These are phyloP conservation scores for Dryas alaskensis DNA, from an alignment of 306 rosid genomes.

Conservation along the genomic window DNA sequence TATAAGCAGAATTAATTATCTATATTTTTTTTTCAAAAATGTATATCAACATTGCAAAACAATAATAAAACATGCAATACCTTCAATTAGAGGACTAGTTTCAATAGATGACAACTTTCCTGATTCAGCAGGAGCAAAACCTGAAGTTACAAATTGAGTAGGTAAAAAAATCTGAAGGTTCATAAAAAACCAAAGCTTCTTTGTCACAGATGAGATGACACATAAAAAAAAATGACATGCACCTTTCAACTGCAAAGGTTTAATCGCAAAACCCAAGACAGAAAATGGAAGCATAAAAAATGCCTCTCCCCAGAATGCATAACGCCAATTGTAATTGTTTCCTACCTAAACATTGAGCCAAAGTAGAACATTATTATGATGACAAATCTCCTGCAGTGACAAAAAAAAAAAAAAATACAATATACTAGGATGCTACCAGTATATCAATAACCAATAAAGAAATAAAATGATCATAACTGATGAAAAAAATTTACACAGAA, in stretches of 20 bases:
- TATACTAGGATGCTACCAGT: neutral
- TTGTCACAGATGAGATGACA: conserved; percentile 24
- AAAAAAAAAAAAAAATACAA: neutral
- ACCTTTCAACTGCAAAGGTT: conserved; percentile 87
- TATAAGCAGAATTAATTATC: neutral
- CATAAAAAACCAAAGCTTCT: conserved; percentile 14
- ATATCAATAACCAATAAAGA: neutral
- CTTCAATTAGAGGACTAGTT: conserved; percentile 54
- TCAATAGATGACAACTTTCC: conserved; percentile 38
- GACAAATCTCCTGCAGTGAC: neutral
- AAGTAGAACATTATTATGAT: neutral
- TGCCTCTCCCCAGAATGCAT: conserved; percentile 83
- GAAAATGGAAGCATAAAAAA: conserved; percentile 91
- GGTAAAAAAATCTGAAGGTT: neutral
- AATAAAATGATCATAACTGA: conserved; percentile 18
- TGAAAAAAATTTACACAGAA: neutral
- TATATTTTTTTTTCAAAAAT: neutral
- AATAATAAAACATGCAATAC: conserved; percentile 33
- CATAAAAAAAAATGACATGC: conserved; percentile 3
- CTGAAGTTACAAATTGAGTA: conserved; percentile 38
- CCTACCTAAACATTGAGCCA: conserved; percentile 61
- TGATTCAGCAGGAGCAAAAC: conserved; percentile 55
- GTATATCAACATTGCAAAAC: neutral
- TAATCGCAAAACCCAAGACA: conserved; percentile 66
- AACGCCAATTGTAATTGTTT: conserved; percentile 64